These are phyloP conservation scores for Quercus agrifolia DNA, from an alignment of 306 rosid species.

Conservation along the genomic window DNA sequence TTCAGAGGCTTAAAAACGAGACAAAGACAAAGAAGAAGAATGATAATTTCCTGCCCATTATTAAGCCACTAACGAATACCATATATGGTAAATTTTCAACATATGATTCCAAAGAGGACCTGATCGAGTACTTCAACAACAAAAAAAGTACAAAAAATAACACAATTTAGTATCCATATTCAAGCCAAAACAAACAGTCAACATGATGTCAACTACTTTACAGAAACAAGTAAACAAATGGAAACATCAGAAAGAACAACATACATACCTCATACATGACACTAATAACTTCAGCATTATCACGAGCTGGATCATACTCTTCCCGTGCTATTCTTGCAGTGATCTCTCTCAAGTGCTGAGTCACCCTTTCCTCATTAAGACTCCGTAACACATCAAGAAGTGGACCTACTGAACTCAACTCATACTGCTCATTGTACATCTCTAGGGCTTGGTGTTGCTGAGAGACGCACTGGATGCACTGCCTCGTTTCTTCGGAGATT, in stretches of 20 bases:
- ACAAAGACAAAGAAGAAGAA: not conserved
- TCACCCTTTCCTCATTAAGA: conserved; percentile 84
- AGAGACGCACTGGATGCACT: conserved; percentile 78
- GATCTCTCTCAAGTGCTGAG: conserved; percentile 54
- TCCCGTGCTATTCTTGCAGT: conserved; percentile 50
- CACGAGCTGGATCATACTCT: conserved; percentile 56
- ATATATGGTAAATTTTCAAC: not conserved
- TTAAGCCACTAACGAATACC: not conserved
- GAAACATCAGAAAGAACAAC: conserved; percentile 1
- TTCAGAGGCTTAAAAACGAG: not conserved
- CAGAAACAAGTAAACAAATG: not conserved
- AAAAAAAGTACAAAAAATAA: not conserved
- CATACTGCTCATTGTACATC: conserved; percentile 68
- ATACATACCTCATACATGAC: conserved; percentile 70
- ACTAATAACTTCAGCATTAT: conserved; percentile 73
- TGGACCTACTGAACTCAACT: conserved; percentile 70
- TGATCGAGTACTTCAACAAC: not conserved
- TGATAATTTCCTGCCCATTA: not conserved
- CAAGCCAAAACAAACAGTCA: not conserved
- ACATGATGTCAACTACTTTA: not conserved
- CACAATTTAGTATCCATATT: not conserved
- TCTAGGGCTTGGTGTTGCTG: conserved; percentile 88
- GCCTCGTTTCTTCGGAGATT: conserved; percentile 64
- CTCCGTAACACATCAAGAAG: conserved; percentile 75
- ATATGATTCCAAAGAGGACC: no score